Base-by-base conservation (phyloP, 768 basidiomycete genomes). In the Trametes maxima region DNA sequence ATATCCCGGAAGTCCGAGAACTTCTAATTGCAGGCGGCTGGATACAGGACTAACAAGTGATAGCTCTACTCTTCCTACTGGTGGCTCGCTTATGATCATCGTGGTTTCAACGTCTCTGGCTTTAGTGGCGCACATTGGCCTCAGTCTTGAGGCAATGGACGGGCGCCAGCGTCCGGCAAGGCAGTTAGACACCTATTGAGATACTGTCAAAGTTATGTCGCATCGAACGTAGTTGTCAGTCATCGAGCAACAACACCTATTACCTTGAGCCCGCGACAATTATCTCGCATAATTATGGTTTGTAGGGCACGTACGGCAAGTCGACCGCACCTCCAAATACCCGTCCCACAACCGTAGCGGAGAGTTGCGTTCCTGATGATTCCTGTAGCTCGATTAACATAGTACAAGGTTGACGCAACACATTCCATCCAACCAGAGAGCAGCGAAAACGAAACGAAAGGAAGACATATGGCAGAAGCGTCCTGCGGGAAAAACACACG, bases 11-110 rank as follows among this genome's bases (percentile, higher is more conserved):
- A 57, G 77, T 82, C 2, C 78, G 80, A n/a, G 59, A 66, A 35
- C 66, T 88, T 59, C 73, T 89, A 22, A 72, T 74, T 56, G 76
- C 78, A 7, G 81, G 78, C 47, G 84, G 83, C 5, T 82, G 78
- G 80, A 62, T 83, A 47, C 37, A 57, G 42, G 46, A 39, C 14
- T 13, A 36, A 1, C 25, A 48, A 37, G n/a, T 14, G 2, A 19
- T 44, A 44, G 17, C 43, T n/a, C 21, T n/a, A 21, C 8, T 33
- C 8, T 33, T 3, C 28, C 28, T 33, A 33, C 8, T 33, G 8
- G 28, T 8, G 28, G 8, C 28, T 33, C 28, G 28, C 8, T 33
- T 8, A 8, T 33, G 8, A 8, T 3, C 28, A 33, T 33, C 28
- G 28, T 8, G 28, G 3, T 33, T 33, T 33, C 28, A n/a, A n/a